Evolutionary conservation across 352 stramenopile genomes (phyloP), one percentile per base, ranked within the genome.

Genomic region (Halophytophthora batemanensis): DNA sequence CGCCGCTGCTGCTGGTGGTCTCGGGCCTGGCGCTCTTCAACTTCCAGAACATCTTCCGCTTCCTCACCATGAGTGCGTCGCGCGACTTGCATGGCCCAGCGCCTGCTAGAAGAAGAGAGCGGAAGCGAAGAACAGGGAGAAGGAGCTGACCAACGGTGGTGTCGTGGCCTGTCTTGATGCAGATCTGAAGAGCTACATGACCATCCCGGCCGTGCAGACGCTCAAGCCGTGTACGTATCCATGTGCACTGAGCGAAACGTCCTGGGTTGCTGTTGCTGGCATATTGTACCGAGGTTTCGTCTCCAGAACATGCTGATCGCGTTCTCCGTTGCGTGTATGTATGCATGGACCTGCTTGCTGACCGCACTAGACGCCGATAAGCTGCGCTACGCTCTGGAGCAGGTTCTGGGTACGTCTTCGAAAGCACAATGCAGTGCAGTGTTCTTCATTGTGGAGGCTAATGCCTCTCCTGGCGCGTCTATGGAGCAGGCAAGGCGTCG

Each of bases 31-130:
- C 80, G 71, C 77, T 93, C 50, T 86, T 87, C 50, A 83, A 80
- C 63, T 93, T 91, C 67, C 81, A 93, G 66, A 84, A 83, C 38
- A 57, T 84, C 42, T 90, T 82, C 59, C 69, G 68, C 38, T 71
- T 84, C 40, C 61, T 90, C 45, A 82, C 80, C 34, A 58, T 65
- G 44, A 80, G 82, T 93, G 50, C 33, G 74, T 53, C 38, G 22
- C n/a, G 19, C 28, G 17, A 15, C 22, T 54, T 11, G 47, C 13
- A 22, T 37, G 11, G 12, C 29, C 23, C 18, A 6, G 6, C 17
- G 18, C 3, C 25, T 29, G 19, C 18, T 14, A 6, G 17, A 17
- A 12, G 36, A 18, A 18, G 37, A 42, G 19, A 11, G 11, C 13
- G 19, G 10, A 31, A 21, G 23, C 2, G 18, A 22, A 15, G 12